Evolutionary conservation across 2,329 filamentous ascomycete species (phyloP).

Genomic region (Fusarium papillatum): DNA sequence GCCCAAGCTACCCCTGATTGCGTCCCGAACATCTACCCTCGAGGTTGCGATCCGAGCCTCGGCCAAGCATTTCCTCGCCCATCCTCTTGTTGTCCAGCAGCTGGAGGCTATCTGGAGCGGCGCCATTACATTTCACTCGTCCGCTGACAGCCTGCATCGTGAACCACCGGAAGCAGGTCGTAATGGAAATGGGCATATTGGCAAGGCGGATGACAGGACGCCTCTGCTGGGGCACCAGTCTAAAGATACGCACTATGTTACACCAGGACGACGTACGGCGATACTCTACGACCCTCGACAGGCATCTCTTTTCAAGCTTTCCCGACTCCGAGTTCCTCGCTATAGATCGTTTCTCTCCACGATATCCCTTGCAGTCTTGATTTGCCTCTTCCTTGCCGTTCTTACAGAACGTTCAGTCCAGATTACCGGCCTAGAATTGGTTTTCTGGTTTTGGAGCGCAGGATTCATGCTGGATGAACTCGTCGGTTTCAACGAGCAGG

Average conservation of each 20-base stretch:
- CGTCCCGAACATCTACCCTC: conserved; percentile 87
- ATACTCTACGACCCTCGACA: conserved; percentile 92
- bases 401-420: conserved; percentile 80
- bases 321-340: conserved; percentile 88
- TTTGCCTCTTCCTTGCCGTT: conserved; percentile 88
- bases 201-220: conserved; percentile 61
- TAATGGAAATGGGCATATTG: conserved; percentile 41
- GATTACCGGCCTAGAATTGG: conserved; percentile 86
- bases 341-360: conserved; percentile 95
- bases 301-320: conserved; percentile 92
- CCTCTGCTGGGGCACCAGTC: conserved; percentile 61
- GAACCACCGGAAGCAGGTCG: conserved; percentile 47
- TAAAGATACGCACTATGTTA: conserved; percentile 49
- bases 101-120: conserved; percentile 98
- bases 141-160: conserved; percentile 87
- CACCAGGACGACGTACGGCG: conserved; percentile 77
- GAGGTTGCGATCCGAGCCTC: conserved; percentile 95
- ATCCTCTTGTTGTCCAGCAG: conserved; percentile 92
- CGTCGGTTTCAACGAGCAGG: conserved; percentile 96
- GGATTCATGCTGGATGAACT: conserved; percentile 98
- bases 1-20: conserved; percentile 64
- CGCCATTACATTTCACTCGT: conserved; percentile 93
- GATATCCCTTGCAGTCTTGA: conserved; percentile 85
- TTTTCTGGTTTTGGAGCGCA: conserved; percentile 99
- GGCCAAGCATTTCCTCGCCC: conserved; percentile 91